Conservation (phyloP, 768 basidiomycete genomes). For the Heimioporus sp. region DNA sequence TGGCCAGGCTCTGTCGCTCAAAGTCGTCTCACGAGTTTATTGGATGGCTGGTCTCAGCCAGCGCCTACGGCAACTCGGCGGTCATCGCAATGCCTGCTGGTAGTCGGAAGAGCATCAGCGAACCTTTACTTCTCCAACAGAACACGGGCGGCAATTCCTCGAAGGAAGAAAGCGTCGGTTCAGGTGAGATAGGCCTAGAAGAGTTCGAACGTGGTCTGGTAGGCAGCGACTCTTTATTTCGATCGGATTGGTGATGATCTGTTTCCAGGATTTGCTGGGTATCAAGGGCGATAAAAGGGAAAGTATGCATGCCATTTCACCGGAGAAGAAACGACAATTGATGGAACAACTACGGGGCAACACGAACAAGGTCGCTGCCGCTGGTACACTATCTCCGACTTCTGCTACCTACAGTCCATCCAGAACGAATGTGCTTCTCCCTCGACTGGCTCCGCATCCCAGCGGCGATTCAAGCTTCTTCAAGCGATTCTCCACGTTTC, state of each 20-base stretch:
- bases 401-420: constrained; percentile 60
- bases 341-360: constrained; percentile 51
- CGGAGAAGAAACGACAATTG: constrained; percentile 64
- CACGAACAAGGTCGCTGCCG: constrained; percentile 30
- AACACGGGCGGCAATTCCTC: constrained; percentile 33
- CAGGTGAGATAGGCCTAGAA: constrained; percentile 35
- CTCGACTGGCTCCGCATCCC: constrained; percentile 68
- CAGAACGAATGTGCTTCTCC: constrained; percentile 52
- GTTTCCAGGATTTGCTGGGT: constrained; percentile 64
- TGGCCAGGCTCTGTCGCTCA: constrained; percentile 56
- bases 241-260: constrained; percentile 3
- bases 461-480: constrained; percentile 71
- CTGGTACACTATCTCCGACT: constrained; percentile 30
- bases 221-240: constrained; percentile 15
- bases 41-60: constrained; percentile 61
- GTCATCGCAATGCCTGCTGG: constrained; percentile 30
- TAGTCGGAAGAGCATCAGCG: constrained; percentile 66
- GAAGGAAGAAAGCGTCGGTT: constrained; percentile 26
- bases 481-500: constrained; percentile 60
- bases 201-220: constrained; percentile 76
- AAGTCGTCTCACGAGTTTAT: constrained; percentile 60
- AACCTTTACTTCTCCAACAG: constrained; percentile 59
- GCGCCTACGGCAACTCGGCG: constrained; percentile 38
- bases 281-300: constrained; percentile 68
- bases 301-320: constrained; percentile 59